phyloP scores from a whole-genome alignment of 352 stramenopile species.

The Pythium apleroticum region DNA sequence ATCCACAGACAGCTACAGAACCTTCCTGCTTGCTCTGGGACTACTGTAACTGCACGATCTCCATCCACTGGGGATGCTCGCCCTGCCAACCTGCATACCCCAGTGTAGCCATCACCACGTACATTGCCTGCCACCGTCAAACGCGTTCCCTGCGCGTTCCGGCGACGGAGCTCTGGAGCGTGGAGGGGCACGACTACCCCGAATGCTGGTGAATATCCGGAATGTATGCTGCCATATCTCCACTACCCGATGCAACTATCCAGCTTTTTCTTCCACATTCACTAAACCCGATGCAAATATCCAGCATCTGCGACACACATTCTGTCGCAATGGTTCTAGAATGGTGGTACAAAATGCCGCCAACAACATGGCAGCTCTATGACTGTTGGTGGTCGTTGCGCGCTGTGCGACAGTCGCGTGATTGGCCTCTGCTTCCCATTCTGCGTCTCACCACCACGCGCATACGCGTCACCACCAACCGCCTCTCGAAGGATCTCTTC shows the following conservation, averaged over 20 bases:
- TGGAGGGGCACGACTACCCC: neutral
- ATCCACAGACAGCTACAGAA: no score
- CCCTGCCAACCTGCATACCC: no score
- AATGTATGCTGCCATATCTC: constrained; percentile 5
- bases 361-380: no score
- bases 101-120: neutral
- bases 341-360: neutral
- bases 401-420: neutral
- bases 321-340: neutral
- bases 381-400: no score
- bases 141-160: neutral
- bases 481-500: neutral
- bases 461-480: neutral
- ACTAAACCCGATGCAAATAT: constrained; percentile 7
- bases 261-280: neutral
- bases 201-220: constrained; percentile 3
- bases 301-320: constrained; percentile 5
- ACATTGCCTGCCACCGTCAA: neutral
- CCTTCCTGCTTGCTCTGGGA: no score
- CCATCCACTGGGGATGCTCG: no score
- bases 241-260: constrained; percentile 7
- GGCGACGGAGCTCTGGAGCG: neutral
- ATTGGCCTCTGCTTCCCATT: constrained; percentile 1
- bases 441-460: constrained; percentile 1
- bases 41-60: no score